Evolutionary conservation across 2,329 filamentous ascomycete genomes (phyloP).

Genomic region (Clonostachys solani): DNA sequence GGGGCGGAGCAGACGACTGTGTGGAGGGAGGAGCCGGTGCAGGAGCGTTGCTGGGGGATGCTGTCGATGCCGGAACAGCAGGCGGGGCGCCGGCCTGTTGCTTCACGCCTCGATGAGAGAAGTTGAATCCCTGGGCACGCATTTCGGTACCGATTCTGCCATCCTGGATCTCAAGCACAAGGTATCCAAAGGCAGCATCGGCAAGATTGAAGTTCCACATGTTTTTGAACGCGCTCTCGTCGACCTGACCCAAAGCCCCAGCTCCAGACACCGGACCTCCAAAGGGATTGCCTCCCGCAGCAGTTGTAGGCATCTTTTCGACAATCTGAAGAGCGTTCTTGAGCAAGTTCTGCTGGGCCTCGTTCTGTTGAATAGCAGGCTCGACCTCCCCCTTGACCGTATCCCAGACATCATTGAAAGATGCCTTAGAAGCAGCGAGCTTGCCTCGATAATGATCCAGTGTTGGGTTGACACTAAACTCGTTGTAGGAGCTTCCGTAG

Average conservation of each 20-base stretch:
- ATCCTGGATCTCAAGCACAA: constrained; percentile 91
- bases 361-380: constrained; percentile 88
- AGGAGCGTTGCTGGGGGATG: background rate
- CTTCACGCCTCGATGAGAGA: constrained; percentile 90
- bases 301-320: constrained; percentile 95
- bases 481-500: constrained; percentile 98
- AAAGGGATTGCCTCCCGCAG: constrained; percentile 94
- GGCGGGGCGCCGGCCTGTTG: constrained; percentile 44
- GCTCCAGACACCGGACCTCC: constrained; percentile 72
- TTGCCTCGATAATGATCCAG: constrained; percentile 98
- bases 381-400: constrained; percentile 96
- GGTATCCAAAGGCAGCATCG: constrained; percentile 93
- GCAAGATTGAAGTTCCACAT: constrained; percentile 99
- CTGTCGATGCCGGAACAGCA: constrained; percentile 10
- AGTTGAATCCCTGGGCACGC: constrained; percentile 98
- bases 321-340: constrained; percentile 90
- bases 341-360: constrained; percentile 87
- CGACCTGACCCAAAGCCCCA: constrained; percentile 77
- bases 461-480: constrained; percentile 98
- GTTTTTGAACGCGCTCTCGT: constrained; percentile 99
- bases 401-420: constrained; percentile 99
- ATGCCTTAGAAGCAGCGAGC: constrained; percentile 94
- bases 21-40: constrained; percentile 25
- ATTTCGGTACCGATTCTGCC: constrained; percentile 97
- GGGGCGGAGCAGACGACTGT: constrained; percentile 20